Evolutionary conservation across 345 rosid genomes (phyloP).

Genomic region (Sisymbrium altissimum): DNA sequence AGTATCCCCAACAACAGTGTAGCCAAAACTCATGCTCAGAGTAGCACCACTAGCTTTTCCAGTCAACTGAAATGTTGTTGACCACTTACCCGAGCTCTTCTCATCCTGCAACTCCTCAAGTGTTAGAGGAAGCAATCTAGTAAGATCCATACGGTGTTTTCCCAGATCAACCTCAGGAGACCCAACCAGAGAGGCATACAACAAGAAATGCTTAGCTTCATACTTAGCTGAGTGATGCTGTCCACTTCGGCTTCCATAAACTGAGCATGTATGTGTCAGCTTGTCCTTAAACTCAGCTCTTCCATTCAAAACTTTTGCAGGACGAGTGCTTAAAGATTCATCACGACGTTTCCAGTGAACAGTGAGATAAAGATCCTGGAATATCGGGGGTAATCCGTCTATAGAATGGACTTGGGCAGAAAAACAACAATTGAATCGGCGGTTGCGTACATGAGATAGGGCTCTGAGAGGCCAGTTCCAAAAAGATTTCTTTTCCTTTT

Average conservation of each 20-base stretch:
- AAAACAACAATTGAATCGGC: conserved; percentile 76
- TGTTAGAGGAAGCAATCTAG: conserved; percentile 85
- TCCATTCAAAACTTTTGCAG: conserved; percentile 62
- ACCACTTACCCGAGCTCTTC: conserved; percentile 88
- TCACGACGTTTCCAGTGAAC: conserved; percentile 95
- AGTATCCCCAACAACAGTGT: conserved; percentile 62
- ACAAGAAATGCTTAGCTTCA: conserved; percentile 91
- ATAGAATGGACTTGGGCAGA: conserved; percentile 71
- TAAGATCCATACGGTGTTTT: conserved; percentile 91
- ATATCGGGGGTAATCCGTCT: conserved; percentile 57
- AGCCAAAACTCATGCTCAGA: conserved; percentile 82
- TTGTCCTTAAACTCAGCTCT: conserved; percentile 68
- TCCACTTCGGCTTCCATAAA: conserved; percentile 82
- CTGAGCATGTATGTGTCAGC: conserved; percentile 64
- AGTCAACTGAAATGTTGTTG: conserved; percentile 79
- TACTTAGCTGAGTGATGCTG: conserved; percentile 89
- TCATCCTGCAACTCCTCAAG: conserved; percentile 92
- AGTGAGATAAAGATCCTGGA: conserved; percentile 51
- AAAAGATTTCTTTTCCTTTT: conserved; percentile 74
- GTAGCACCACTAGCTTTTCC: conserved; percentile 76
- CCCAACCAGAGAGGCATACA: conserved; percentile 57
- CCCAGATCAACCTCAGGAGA: conserved; percentile 81
- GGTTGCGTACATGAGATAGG: conserved; percentile 55
- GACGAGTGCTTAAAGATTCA: conserved; percentile 56
- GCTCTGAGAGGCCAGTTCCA: conserved; percentile 96